A percentile compares a stretch with the other conserved stretches of the same genome.
phyloP scores from a whole-genome alignment of 2,329 filamentous ascomycete genomes.

The Parafenestella ontariensis region DNA sequence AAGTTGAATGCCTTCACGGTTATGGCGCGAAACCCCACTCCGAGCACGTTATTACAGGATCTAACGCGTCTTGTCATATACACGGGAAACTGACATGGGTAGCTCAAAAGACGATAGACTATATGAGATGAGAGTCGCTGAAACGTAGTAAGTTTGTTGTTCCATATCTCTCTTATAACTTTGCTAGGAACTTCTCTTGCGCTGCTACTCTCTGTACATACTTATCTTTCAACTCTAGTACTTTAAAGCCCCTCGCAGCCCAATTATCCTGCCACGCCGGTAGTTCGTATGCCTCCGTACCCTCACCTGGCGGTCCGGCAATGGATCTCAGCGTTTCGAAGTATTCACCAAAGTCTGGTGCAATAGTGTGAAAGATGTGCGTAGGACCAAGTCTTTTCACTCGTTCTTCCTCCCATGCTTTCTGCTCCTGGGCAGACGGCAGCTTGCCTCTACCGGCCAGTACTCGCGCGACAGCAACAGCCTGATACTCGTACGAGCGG shows the following conservation, averaged over 20 bases:
- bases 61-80: too few species aligned
- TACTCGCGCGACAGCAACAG: neutral
- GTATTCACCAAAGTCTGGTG: neutral
- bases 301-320: slow-evolving; percentile 3
- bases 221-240: slow-evolving; percentile 9
- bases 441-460: neutral
- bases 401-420: neutral
- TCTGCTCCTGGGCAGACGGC: neutral
- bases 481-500: neutral
- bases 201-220: slow-evolving; percentile 1
- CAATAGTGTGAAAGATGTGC: neutral
- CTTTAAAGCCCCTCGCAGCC: slow-evolving; percentile 5
- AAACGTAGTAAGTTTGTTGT: too few species aligned
- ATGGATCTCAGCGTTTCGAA: neutral
- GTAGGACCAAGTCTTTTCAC: neutral
- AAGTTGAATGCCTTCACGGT: too few species aligned
- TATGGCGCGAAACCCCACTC: too few species aligned
- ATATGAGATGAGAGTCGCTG: too few species aligned
- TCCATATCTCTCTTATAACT: neutral
- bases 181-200: neutral
- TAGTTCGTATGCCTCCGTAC: slow-evolving; percentile 8
- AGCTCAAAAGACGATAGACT: too few species aligned
- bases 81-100: too few species aligned
- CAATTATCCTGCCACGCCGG: slow-evolving; percentile 3
- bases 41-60: too few species aligned